Evolutionary conservation across 2,329 filamentous ascomycete species (phyloP), one percentile per base, ranked within the genome.

Genomic region (Pyrenochaeta sp.): DNA sequence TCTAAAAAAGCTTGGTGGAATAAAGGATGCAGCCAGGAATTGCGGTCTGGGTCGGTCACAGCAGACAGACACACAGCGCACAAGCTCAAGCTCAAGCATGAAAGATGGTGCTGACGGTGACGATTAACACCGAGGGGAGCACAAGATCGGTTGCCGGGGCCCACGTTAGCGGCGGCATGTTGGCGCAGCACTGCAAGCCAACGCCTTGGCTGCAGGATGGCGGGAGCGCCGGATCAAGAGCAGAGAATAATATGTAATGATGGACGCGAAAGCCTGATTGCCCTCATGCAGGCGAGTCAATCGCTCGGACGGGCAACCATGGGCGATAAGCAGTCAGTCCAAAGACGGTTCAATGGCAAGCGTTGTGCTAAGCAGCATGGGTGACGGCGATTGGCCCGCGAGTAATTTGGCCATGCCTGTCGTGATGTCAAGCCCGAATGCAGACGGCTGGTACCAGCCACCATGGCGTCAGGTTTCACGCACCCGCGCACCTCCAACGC

Each of bases 361-460:
- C 34, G 46, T 49, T 25, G 24, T 49, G 48, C 19, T 45, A 46
- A 28, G 39, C 10, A n/a, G 28, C 32, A 34, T 9, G 3, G 12
- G n/a, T 22, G 22, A 8, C 32, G 27, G 44, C 51, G 46, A 52
- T 46, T 59, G 57, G 60, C 32, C 42, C 30, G 30, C 19, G 43
- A 43, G 50, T 42, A 39, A 47, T 57, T 54, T 49, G n/a, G 7
- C 10, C 25, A 15, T 50, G 34, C 30, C 40, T 27, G 24, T 62
- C 37, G 66, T 74, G 66, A 73, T 73, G 71, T 73, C 66, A 72
- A 71, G 57, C 54, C 52, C 50, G 47, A 49, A 50, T 50, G 52
- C 54, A 34, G 54, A 59, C 54, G 66, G 66, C 54, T 62, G 62
- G 60, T 54, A 66, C 68, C 71, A 72, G 67, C 69, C 69, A 68